Conservation (phyloP, 1,139 yeast species). For the Sugiyamaella pinicola region DNA sequence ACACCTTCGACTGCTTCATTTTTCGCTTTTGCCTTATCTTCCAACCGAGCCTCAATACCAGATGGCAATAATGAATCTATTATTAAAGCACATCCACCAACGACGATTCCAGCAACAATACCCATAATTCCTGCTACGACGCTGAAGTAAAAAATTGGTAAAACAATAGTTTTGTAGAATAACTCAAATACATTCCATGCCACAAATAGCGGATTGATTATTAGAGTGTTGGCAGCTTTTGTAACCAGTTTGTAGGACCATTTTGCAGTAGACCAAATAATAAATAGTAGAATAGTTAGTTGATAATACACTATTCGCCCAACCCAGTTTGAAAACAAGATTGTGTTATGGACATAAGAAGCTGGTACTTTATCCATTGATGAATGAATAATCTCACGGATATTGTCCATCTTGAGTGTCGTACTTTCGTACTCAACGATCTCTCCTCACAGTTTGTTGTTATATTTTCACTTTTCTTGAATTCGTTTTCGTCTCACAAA, state of each 20-base stretch:
- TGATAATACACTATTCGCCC: constrained; percentile 2
- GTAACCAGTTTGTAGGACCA: constrained; percentile 4
- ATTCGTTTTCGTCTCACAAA: too few relatives aligned
- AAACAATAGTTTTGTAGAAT: constrained; percentile 29
- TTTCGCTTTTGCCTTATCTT: neutral
- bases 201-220: constrained; percentile 24
- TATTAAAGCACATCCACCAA: constrained; percentile 31
- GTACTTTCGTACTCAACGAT: neutral
- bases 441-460: neutral
- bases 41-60: constrained; percentile 6
- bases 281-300: neutral
- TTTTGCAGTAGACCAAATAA: constrained; percentile 7
- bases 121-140: constrained; percentile 31
- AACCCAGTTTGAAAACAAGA: neutral
- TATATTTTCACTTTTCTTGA: too few relatives aligned
- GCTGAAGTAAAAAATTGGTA: constrained; percentile 33
- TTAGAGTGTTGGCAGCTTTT: neutral
- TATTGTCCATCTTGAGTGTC: neutral
- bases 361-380: constrained; percentile 8
- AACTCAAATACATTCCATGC: constrained; percentile 27
- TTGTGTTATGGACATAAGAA: neutral
- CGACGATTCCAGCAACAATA: constrained; percentile 31
- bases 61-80: constrained; percentile 30
- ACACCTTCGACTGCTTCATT: constrained; percentile 5
- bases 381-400: neutral